Evolutionary conservation across 2,329 filamentous ascomycete species (phyloP), one percentile per base, ranked within the genome.

Genomic region (Leptographium procerum): DNA sequence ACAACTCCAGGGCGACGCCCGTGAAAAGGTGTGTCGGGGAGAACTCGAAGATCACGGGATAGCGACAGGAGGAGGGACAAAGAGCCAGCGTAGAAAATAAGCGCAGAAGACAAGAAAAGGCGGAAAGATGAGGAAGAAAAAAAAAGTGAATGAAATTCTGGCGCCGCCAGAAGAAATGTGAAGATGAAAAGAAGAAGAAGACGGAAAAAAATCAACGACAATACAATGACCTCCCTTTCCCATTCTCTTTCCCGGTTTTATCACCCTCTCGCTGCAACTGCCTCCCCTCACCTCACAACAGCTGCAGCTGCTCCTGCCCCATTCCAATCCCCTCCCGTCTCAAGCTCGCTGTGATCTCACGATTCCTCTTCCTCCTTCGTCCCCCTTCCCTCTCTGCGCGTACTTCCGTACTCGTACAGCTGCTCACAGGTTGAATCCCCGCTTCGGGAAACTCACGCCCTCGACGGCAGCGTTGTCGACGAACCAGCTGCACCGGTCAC

Each of bases 401-500:
- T 4, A 26, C 48, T 24, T 28, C n/a, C 31, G 24, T 14, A 34
- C 24, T 26, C n/a, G 24, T 3, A n/a, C 1, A 14, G 13, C 19
- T 33, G 4, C 56, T 31, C 16, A 81, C 68, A 83, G 69, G 61
- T 68, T 71, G 66, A 81, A 82, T 24, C 88, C 85, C 65, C 88
- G 85, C 68, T 87, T 81, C 28, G 91, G 89, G 69, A 89, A 96
- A 61, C 79, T 77, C 14, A 99, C 89, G 5, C 89, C 91, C 68
- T 96, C 87, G 14, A 95, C 85, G 52, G 94, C 92, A 5, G 88
- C 78, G 67, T 85, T 80, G 70, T 97, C 94, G 50, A 91, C 90
- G 70, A 99, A 97, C 94, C 94, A 99, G 74, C 85, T 94, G 68
- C 91, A 90, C 66, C 90, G 87, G 64, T 96, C 91, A 51, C 88